phyloP scores from a whole-genome alignment of 2,329 filamentous ascomycete genomes.

The Phaeosphaeria sp. region DNA sequence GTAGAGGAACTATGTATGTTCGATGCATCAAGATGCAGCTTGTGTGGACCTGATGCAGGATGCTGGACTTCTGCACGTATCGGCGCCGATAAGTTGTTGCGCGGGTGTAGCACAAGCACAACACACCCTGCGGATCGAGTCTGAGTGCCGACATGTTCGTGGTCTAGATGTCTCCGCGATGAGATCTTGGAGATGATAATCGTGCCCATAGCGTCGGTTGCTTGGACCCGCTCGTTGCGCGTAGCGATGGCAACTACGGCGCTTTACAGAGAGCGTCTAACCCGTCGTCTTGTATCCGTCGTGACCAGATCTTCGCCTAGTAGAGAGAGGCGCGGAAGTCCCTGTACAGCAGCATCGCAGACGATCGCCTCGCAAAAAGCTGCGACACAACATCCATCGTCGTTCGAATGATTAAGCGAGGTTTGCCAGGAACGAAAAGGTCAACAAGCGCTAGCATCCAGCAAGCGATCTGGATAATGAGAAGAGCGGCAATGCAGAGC shows the following conservation, averaged over 20 bases:
- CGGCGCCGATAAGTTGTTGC: not conserved
- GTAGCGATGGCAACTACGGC: not conserved
- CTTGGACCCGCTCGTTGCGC: not conserved
- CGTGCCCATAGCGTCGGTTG: not conserved
- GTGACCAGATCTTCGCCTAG: not conserved
- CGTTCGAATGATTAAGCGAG: slow-evolving; percentile 27
- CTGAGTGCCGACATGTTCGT: too few relatives aligned
- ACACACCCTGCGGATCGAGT: too few relatives aligned
- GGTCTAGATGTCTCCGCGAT: too few relatives aligned
- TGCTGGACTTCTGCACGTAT: too few relatives aligned
- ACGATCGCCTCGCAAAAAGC: slow-evolving; percentile 23
- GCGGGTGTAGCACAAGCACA: not conserved
- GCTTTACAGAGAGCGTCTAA: not conserved
- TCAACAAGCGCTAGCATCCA: slow-evolving; percentile 42
- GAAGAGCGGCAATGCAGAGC: slow-evolving; percentile 36
- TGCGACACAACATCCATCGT: slow-evolving; percentile 23
- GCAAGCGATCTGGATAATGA: slow-evolving; percentile 37
- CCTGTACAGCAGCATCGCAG: slow-evolving; percentile 22
- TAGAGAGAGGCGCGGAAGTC: slow-evolving; percentile 20
- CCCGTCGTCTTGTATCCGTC: not conserved
- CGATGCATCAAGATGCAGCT: too few relatives aligned
- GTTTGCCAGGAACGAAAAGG: slow-evolving; percentile 37
- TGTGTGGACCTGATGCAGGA: too few relatives aligned
- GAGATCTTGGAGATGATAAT: too few relatives aligned
- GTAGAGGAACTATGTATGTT: too few relatives aligned